Evolutionary conservation across 2,329 filamentous ascomycete genomes (phyloP).

Genomic region (Rachicladosporium sp.): DNA sequence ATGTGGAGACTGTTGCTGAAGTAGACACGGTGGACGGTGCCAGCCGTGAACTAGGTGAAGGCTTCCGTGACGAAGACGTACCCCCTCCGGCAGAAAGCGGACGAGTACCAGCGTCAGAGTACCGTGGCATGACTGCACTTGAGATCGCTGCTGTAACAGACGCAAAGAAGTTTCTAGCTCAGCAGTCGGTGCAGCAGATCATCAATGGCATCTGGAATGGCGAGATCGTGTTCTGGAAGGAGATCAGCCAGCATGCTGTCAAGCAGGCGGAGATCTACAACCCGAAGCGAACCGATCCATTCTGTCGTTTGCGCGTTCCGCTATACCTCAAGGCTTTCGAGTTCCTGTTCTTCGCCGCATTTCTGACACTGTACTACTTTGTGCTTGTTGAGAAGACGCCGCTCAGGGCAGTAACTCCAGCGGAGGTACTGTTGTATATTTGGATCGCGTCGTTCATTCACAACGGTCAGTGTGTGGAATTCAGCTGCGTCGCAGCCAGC

Average conservation of each 20-base stretch:
- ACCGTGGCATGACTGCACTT: conserved; percentile 70
- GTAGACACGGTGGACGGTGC: too few species aligned
- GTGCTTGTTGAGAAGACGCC: conserved; percentile 62
- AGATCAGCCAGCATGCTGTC: conserved; percentile 55
- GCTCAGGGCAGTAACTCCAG: conserved; percentile 49
- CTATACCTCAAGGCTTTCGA: conserved; percentile 78
- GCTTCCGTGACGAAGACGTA: neutral
- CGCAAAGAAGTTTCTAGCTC: conserved; percentile 74
- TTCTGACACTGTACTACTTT: conserved; percentile 72
- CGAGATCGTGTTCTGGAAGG: conserved; percentile 78
- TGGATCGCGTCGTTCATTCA: conserved; percentile 84
- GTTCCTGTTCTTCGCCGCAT: conserved; percentile 64
- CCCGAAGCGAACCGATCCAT: conserved; percentile 52
- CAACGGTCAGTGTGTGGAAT: conserved; percentile 45
- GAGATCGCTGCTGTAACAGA: conserved; percentile 74
- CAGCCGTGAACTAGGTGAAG: neutral
- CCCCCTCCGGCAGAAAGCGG: neutral
- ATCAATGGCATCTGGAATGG: conserved; percentile 77
- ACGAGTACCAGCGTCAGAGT: conserved; percentile 26
- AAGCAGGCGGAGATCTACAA: conserved; percentile 73
- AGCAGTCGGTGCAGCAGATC: conserved; percentile 69
- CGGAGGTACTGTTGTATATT: conserved; percentile 65
- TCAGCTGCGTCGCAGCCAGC: neutral
- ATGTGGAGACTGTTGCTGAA: too few species aligned
- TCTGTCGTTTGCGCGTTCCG: conserved; percentile 65